Percentiles rank a stretch among this genome's conserved stretches.
Evolutionary conservation across 2,329 filamentous ascomycete genomes (phyloP).

Genomic region (Clarireedia homoeocarpa): DNA sequence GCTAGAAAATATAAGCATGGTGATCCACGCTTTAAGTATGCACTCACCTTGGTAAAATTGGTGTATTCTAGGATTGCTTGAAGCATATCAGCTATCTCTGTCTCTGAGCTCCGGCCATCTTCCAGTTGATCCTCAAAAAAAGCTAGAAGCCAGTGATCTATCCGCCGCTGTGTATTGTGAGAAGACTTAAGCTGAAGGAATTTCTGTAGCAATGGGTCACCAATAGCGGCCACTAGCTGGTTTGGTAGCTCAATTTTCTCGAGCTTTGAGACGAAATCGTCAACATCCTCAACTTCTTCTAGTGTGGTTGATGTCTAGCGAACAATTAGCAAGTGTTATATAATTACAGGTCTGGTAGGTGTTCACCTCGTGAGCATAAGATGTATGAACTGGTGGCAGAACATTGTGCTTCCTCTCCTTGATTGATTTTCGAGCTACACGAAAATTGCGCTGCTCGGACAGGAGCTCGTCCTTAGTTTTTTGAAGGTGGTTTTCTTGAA

Average conservation of each 20-base stretch:
- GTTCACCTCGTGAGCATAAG: conserved; percentile 58
- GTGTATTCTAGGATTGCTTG: conserved; percentile 49
- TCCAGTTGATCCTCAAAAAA: conserved; percentile 46
- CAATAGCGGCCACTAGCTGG: conserved; percentile 69
- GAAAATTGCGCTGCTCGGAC: conserved; percentile 48
- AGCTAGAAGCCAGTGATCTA: conserved; percentile 51
- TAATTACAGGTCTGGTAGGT: neutral
- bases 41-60: conserved; percentile 44
- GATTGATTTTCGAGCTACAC: conserved; percentile 48
- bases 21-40: neutral
- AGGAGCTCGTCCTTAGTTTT: conserved; percentile 37
- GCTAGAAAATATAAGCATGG: conserved; percentile 21
- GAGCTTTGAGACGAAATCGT: conserved; percentile 61
- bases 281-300: conserved; percentile 69
- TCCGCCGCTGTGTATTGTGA: conserved; percentile 41
- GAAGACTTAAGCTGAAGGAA: conserved; percentile 58
- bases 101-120: conserved; percentile 41
- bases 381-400: conserved; percentile 66
- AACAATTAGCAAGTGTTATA: conserved; percentile 1
- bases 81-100: conserved; percentile 46
- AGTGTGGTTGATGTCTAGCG: conserved; percentile 53
- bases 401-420: conserved; percentile 40
- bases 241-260: conserved; percentile 76
- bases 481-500: conserved; percentile 53
- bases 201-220: conserved; percentile 72